phyloP scores from a whole-genome alignment of 768 basidiomycete genomes.

The Lentinus brumalis region DNA sequence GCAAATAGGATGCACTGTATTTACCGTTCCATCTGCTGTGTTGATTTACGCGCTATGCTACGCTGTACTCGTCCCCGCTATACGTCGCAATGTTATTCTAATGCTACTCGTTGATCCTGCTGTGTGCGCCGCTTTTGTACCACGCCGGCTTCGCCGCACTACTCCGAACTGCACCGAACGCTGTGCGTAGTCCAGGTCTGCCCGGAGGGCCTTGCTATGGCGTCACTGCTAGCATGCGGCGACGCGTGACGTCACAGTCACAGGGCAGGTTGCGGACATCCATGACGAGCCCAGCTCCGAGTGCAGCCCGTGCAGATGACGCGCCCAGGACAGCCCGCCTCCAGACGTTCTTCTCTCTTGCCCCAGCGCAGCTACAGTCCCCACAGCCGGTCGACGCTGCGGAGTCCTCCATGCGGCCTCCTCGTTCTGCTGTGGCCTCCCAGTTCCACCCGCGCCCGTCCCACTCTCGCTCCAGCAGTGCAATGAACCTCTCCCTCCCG shows the following conservation, averaged over 20 bases:
- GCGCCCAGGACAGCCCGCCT: not conserved
- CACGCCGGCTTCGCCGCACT: too few species aligned
- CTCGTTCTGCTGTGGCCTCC: conserved; percentile 1
- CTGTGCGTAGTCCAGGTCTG: too few species aligned
- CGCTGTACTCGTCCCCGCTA: too few species aligned
- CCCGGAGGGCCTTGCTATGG: too few species aligned
- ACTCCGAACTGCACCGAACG: too few species aligned
- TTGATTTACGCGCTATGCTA: too few species aligned
- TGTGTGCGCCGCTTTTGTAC: too few species aligned
- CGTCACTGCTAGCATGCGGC: too few species aligned
- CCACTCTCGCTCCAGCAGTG: not conserved
- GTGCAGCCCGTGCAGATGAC: not conserved
- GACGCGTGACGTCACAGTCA: conserved; percentile 20
- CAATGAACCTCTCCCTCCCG: conserved; percentile 9
- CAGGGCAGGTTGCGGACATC: not conserved
- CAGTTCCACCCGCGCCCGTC: not conserved
- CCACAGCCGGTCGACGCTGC: not conserved
- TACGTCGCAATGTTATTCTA: too few species aligned
- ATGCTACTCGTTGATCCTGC: too few species aligned
- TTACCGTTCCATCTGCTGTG: too few species aligned
- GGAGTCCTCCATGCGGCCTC: conserved; percentile 14
- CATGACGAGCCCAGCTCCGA: not conserved
- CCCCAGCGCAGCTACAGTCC: not conserved
- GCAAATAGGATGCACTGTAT: too few species aligned
- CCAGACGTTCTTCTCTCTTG: not conserved